Conservation (phyloP, 331 rosid species). For the Arachis monticola region DNA sequence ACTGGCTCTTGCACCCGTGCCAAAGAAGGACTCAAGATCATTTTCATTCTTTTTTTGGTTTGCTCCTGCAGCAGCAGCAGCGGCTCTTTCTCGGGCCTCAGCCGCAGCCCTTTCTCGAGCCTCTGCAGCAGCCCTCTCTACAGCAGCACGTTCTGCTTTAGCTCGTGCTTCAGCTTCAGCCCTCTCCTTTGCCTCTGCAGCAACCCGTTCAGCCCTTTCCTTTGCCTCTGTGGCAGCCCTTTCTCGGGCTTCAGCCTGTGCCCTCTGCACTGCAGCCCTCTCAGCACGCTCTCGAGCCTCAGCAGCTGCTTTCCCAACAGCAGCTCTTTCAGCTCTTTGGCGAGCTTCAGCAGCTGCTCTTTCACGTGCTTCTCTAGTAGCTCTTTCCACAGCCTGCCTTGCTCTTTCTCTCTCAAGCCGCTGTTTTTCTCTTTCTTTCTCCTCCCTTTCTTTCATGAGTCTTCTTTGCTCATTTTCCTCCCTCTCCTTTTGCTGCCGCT, state of each 20-base stretch:
- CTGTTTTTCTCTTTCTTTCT: slow-evolving; percentile 72
- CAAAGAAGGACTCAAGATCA: slow-evolving; percentile 90
- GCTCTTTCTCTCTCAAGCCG: slow-evolving; percentile 71
- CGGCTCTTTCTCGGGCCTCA: slow-evolving; percentile 77
- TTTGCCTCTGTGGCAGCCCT: slow-evolving; percentile 92
- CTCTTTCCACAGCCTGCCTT: slow-evolving; percentile 97
- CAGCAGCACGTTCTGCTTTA: slow-evolving; percentile 83
- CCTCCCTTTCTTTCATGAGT: slow-evolving; percentile 72
- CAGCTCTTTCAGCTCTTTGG: slow-evolving; percentile 82
- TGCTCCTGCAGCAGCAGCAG: slow-evolving; percentile 80
- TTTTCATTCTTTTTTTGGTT: slow-evolving; percentile 80
- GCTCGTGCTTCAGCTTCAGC: slow-evolving; percentile 82
- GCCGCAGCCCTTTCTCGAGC: slow-evolving; percentile 82
- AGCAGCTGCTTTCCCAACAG: slow-evolving; percentile 83
- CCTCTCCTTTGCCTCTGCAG: slow-evolving; percentile 78
- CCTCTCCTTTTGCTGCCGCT: slow-evolving; percentile 69
- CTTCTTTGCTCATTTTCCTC: slow-evolving; percentile 69
- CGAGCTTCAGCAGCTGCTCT: slow-evolving; percentile 93
- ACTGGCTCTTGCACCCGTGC: slow-evolving; percentile 67
- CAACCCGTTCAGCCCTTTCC: slow-evolving; percentile 78
- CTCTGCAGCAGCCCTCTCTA: slow-evolving; percentile 81
- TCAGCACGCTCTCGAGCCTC: slow-evolving; percentile 98
- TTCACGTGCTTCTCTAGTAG: slow-evolving; percentile 98
- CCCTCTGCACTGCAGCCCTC: slow-evolving; percentile 96
- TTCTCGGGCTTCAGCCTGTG: slow-evolving; percentile 96